These are phyloP conservation scores for Populus tomentosa DNA, from an alignment of 441 rosid genomes.

Conservation along the genomic window DNA sequence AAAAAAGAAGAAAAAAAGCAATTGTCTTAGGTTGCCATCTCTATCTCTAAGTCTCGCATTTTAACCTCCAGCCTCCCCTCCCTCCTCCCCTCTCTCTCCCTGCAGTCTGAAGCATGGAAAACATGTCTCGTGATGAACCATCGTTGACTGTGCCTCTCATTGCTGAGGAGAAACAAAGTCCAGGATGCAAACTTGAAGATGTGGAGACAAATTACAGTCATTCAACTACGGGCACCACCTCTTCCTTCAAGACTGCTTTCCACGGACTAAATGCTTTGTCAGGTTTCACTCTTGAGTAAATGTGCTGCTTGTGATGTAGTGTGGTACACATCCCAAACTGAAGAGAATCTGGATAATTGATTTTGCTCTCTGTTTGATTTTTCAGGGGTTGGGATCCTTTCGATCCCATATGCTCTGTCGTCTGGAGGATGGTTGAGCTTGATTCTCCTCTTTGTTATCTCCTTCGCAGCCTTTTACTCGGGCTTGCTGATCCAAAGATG, in stretches of 20 bases:
- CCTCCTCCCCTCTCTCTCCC: not conserved
- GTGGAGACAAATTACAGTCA: slow-evolving; percentile 20
- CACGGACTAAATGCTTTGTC: slow-evolving; percentile 84
- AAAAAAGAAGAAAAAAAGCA: no score
- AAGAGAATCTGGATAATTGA: not conserved
- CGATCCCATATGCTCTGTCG: slow-evolving; percentile 77
- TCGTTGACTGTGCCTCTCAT: slow-evolving; percentile 32
- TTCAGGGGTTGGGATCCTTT: slow-evolving; percentile 85
- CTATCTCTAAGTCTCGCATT: no score
- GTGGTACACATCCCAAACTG: not conserved
- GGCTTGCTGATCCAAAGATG: slow-evolving; percentile 69
- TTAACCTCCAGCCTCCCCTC: no score
- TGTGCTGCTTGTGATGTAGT: not conserved
- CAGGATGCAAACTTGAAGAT: slow-evolving; percentile 16
- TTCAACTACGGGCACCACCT: slow-evolving; percentile 25
- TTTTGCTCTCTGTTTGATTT: not conserved
- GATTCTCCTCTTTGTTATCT: slow-evolving; percentile 49
- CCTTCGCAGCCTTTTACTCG: slow-evolving; percentile 58
- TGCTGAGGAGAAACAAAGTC: slow-evolving; percentile 15
- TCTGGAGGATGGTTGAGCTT: slow-evolving; percentile 93
- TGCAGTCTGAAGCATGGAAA: slow-evolving; percentile 22
- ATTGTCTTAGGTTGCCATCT: no score
- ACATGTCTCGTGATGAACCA: slow-evolving; percentile 12
- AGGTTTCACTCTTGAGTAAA: slow-evolving; percentile 36
- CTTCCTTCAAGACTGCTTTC: slow-evolving; percentile 66